Percentiles rank a stretch among this genome's conserved stretches.
Conservation (phyloP, 192 early-diverging fungal species). For the Backusella luteola region DNA sequence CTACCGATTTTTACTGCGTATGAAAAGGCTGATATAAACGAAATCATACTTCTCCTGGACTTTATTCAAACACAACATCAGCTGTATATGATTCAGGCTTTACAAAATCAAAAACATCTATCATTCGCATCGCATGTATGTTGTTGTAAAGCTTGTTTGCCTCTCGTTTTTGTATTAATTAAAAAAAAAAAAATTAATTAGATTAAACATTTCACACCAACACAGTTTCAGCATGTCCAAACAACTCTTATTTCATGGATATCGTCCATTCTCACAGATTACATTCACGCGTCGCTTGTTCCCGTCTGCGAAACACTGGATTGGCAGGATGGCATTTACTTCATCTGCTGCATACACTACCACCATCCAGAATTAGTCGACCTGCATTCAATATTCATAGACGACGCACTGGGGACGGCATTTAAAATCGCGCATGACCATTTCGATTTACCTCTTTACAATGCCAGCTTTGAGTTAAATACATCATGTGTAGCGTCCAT, state of each 20-base stretch:
- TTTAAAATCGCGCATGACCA: background rate
- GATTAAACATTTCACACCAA: background rate
- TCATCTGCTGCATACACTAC: constrained; percentile 11
- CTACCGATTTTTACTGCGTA: background rate
- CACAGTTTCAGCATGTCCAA: background rate
- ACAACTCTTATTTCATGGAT: background rate
- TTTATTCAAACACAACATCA: constrained; percentile 12
- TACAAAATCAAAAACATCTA: background rate
- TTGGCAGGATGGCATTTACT: constrained; percentile 13
- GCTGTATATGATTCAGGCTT: background rate
- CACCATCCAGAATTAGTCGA: constrained; percentile 10
- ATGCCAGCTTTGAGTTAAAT: background rate
- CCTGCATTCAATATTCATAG: background rate
- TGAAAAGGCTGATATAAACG: background rate
- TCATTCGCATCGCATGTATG: constrained; percentile 4
- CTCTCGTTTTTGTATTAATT: background rate
- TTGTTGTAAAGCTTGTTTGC: background rate
- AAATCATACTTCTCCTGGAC: background rate
- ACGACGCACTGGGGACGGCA: background rate
- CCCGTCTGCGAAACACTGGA: background rate
- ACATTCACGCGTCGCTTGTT: constrained; percentile 11
- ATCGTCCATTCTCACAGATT: background rate
- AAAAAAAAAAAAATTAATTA: background rate
- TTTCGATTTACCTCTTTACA: background rate
- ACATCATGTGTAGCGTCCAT: background rate